Conservation (phyloP, 225 moss, liverwort and hornwort genomes). For the Pseudisothecium myosuroides region DNA sequence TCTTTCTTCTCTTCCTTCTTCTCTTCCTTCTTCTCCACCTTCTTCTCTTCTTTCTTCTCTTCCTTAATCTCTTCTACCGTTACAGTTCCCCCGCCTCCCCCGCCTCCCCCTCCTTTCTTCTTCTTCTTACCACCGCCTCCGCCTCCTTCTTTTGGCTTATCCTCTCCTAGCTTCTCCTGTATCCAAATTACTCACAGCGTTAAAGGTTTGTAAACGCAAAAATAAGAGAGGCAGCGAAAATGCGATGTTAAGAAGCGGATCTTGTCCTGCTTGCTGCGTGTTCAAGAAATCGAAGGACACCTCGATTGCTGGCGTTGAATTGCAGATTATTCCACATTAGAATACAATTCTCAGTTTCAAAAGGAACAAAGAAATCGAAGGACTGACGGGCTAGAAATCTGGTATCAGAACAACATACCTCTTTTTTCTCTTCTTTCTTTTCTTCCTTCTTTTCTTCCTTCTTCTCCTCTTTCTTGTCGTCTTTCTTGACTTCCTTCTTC, state of each 20-base stretch:
- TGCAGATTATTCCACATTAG: not conserved
- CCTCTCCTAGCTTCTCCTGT: slow-evolving; percentile 30
- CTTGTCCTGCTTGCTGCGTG: not conserved
- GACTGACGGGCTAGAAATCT: not conserved
- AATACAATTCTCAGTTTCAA: too few species aligned
- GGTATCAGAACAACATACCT: not conserved
- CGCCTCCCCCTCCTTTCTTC: slow-evolving; percentile 11
- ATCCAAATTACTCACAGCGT: not conserved
- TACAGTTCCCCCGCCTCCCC: not conserved
- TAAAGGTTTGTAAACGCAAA: not conserved
- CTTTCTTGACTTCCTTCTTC: not conserved
- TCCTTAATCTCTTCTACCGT: not conserved
- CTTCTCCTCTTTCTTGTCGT: not conserved
- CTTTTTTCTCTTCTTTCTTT: not conserved
- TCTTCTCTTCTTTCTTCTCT: not conserved
- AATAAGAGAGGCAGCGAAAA: not conserved
- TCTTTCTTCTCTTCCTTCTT: not conserved
- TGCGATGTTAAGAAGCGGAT: not conserved
- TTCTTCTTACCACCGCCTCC: slow-evolving; percentile 31
- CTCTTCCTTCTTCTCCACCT: not conserved
- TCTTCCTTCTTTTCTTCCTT: not conserved
- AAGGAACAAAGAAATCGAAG: not conserved
- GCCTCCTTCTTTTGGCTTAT: slow-evolving; percentile 24
- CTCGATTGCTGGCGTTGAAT: not conserved
- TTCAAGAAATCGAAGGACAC: not conserved